Evolutionary conservation across 2,329 filamentous ascomycete species (phyloP), one percentile per base, ranked within the genome.

Genomic region (Sphaerulina musiva): DNA sequence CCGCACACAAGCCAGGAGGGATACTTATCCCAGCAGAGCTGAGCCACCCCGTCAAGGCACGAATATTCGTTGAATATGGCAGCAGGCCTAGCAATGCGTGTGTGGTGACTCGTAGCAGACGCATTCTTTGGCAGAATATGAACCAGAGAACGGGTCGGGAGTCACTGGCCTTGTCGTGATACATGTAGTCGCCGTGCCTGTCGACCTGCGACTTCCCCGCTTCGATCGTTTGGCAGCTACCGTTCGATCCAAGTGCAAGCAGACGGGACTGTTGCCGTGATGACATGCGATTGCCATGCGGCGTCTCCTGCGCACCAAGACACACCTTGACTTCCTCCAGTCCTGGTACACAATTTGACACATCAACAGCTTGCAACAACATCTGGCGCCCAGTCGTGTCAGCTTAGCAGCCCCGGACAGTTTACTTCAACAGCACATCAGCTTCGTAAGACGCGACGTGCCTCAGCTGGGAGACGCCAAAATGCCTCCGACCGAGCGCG

Each of bases 401-500:
- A 38, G 12, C 34, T 38, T 38, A 10, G 34, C 34, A 38, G 34
- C 5, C 12, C 12, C 34, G 12, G 4, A 38, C 34, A 38, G 8
- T 38, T 38, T 11, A 42, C 40, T 14, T n/a, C 5, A 42, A 17
- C n/a, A 42, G 40, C 11, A 23, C 40, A 42, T 42, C 20, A 14
- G 14, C 11, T 23, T 9, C 40, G 14, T 6, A 23, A 31, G n/a
- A 51, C 11, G 12, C 17, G 51, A 34, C 23, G 55, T 58, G 55
- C 44, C 53, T 47, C 48, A 51, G 9, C 53, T 41, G 41, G 48
- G 49, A 39, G 49, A 26, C 39, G 46, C 46, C 4, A 50, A 31
- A n/a, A 51, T 51, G 26, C 58, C 53, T 32, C 55, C 54, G 29
- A 48, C 40, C 38, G 51, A 55, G 23, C 39, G 38, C 7, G 44